Evolutionary conservation across 2,329 filamentous ascomycete genomes (phyloP), one percentile per base, ranked within the genome.

Genomic region (Blastomyces parvus): DNA sequence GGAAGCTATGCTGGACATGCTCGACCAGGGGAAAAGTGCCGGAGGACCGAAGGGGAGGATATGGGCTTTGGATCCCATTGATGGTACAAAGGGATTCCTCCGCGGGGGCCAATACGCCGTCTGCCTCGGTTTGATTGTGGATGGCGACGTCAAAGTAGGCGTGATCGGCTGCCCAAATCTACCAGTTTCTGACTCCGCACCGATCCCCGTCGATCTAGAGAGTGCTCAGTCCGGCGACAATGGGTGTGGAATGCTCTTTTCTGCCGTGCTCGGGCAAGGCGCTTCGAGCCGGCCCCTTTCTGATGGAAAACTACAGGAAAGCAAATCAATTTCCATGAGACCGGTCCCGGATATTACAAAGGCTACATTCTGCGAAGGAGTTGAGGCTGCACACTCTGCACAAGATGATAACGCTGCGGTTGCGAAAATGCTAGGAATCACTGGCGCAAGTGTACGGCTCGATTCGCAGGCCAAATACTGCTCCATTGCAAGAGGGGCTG

Each of bases 391-490:
- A 19, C 94, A 99, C 81, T 96, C 90, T 46, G 87, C 88, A 63
- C 95, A 99, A 77, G 86, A 85, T 69, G 90, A 97, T 76, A 90
- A 96, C 69, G 90, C 89, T 46, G 82, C 86, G 69, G 95, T 99
- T 72, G 91, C 94, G 7, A 78, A 85, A 70, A 88, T 86, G 72
- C 84, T 99, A 6, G 91, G 91, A 62, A 96, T 99, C 76, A 93
- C 89, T 27, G 86, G 86, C 70, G 86, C 89, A n/a, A 91, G 89
- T 69, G 92, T 99, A 65, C 86, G 93, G 67, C 94, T 99, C 88
- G 94, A 99, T 79, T 96, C 90, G 61, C 94, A 99, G 79, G 93
- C 94, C 70, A 99, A 99, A 79, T 99, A 99, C 78, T 93, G 88
- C 66, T 94, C 90, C 44, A 96, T 99, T 74, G 94, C 94, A 44